A percentile compares a stretch with the other conserved stretches of the same genome.
These are phyloP conservation scores for Batkoa obscura DNA, from an alignment of 371 early-diverging fungal genomes.

Conservation along the genomic window DNA sequence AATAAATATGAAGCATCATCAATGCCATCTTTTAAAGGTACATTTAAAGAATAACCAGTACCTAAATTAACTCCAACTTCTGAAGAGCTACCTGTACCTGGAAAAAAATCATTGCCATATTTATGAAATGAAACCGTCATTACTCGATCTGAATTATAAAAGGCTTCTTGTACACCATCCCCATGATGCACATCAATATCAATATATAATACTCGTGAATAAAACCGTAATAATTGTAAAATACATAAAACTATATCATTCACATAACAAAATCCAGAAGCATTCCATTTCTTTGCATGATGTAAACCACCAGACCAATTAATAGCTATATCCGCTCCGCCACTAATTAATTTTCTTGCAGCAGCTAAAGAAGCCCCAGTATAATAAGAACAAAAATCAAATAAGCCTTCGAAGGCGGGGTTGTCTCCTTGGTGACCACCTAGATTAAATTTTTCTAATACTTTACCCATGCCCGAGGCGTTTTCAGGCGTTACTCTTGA, in stretches of 20 bases:
- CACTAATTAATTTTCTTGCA: conserved; percentile 53
- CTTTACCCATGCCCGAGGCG: conserved; percentile 36
- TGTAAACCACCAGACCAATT: conserved; percentile 96
- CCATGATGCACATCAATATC: conserved; percentile 96
- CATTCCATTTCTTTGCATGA: conserved; percentile 85
- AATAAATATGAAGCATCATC: conserved; percentile 67
- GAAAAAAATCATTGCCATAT: conserved; percentile 87
- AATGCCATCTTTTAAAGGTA: conserved; percentile 80
- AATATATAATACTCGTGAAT: conserved; percentile 75
- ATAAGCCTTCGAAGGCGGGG: conserved; percentile 92
- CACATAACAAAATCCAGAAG: conserved; percentile 90
- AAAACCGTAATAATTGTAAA: conserved; percentile 62
- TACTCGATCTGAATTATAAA: conserved; percentile 74
- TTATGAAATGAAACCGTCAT: conserved; percentile 90
- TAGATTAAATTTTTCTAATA: conserved; percentile 62
- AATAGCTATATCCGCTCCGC: conserved; percentile 64
- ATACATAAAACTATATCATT: conserved; percentile 90
- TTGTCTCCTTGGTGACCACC: conserved; percentile 79
- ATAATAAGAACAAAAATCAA: conserved; percentile 84
- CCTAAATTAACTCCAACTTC: conserved; percentile 57
- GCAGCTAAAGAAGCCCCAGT: conserved; percentile 77
- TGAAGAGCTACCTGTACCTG: conserved; percentile 74
- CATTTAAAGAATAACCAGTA: conserved; percentile 72
- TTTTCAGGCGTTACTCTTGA: conserved; percentile 80
- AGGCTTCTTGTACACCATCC: conserved; percentile 93